Conservation (phyloP, 2,329 filamentous ascomycete species). For the Bipolaris bicolor region DNA sequence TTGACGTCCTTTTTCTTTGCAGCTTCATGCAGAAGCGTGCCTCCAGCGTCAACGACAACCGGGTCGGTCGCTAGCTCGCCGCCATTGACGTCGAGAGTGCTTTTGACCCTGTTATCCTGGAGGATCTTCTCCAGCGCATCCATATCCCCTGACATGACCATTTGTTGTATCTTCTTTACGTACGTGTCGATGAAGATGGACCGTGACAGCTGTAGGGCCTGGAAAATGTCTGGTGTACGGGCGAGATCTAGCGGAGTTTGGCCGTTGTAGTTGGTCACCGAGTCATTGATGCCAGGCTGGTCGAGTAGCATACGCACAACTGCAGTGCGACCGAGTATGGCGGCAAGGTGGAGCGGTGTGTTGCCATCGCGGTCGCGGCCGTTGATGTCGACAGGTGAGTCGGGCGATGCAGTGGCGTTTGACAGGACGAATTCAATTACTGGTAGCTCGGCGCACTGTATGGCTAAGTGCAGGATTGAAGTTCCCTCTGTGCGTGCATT, state of each 20-base stretch:
- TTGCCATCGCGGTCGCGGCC: slow-evolving; percentile 92
- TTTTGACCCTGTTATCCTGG: slow-evolving; percentile 84
- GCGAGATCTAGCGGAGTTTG: slow-evolving; percentile 88
- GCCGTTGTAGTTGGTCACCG: slow-evolving; percentile 81
- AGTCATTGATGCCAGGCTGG: slow-evolving; percentile 84
- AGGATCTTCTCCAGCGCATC: slow-evolving; percentile 78
- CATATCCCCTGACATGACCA: slow-evolving; percentile 77
- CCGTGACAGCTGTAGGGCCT: slow-evolving; percentile 87
- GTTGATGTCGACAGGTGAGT: slow-evolving; percentile 81
- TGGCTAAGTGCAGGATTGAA: slow-evolving; percentile 87
- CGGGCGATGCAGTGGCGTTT: slow-evolving; percentile 53
- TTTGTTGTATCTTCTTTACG: slow-evolving; percentile 79
- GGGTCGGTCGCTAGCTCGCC: slow-evolving; percentile 85
- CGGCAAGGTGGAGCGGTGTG: slow-evolving; percentile 87
- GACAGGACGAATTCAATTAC: slow-evolving; percentile 96
- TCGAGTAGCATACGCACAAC: slow-evolving; percentile 85
- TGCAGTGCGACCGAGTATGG: slow-evolving; percentile 77
- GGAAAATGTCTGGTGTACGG: slow-evolving; percentile 92
- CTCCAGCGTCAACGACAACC: slow-evolving; percentile 78
- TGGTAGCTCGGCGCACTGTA: slow-evolving; percentile 90
- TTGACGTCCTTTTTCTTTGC: slow-evolving; percentile 85
- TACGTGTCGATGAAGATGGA: slow-evolving; percentile 90
- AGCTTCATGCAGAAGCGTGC: slow-evolving; percentile 90
- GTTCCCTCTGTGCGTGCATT: slow-evolving; percentile 71
- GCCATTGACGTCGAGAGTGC: slow-evolving; percentile 88